Conservation (phyloP, 2,329 filamentous ascomycete species). For the Blastomyces percursus region DNA sequence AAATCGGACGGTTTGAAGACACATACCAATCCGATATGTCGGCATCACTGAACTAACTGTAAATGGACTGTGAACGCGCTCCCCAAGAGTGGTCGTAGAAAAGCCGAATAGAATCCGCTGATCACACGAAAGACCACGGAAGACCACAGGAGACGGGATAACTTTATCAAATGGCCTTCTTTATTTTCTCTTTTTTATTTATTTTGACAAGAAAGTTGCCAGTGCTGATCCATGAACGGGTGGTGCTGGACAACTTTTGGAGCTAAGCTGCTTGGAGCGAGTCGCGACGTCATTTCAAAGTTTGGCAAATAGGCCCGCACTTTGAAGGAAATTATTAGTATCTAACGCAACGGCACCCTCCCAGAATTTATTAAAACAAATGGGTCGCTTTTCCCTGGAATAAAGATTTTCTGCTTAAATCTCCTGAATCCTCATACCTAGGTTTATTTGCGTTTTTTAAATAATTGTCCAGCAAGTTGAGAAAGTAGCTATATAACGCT, state of each 20-base stretch:
- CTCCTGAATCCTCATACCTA: background rate
- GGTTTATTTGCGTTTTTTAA: background rate
- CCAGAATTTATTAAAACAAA: background rate
- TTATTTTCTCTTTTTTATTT: background rate
- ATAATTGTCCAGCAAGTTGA: background rate
- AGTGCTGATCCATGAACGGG: background rate
- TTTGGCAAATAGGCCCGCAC: background rate
- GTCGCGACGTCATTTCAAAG: background rate
- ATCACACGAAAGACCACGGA: background rate
- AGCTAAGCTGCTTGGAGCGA: background rate
- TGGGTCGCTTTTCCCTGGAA: background rate
- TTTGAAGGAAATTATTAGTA: background rate
- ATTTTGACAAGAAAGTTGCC: background rate
- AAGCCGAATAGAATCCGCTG: background rate
- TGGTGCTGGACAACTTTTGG: background rate
- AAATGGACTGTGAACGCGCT: background rate
- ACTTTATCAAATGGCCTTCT: background rate
- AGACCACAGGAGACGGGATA: background rate
- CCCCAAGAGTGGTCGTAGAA: background rate
- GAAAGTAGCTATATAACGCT: background rate
- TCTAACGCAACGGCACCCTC: background rate
- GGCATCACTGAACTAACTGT: conserved; percentile 9
- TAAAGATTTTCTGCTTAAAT: background rate
- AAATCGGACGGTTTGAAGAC: background rate
- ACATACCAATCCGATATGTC: conserved; percentile 15